Base-by-base conservation (phyloP, 176 grass and related monocot species). In the Avena sativa region DNA sequence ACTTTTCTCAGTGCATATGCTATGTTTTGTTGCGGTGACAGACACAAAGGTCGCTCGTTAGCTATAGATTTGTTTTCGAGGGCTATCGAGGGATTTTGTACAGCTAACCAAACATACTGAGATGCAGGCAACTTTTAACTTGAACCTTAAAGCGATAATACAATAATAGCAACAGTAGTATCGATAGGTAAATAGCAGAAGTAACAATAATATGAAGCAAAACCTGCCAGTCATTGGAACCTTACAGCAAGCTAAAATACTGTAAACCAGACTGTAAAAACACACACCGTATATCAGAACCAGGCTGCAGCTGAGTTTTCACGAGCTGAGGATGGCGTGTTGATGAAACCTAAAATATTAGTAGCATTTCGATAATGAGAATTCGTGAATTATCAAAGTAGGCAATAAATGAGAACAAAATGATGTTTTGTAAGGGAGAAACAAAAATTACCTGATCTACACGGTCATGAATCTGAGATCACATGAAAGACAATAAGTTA, bases 241-340 rank as follows among this genome's bases (percentile, higher is more conserved):
- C 89, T 57, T 36, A 65, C 17, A 15, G 34, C 68, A 63, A 73
- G 4, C 75, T 74, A 71, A 86, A 51, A 26, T 95, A 91, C 94
- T 90, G 90, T 21, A 91, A 82, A 81, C 96, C 87, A 72, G 94
- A 92, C n/a, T 12, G n/a, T n/a, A 9, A 25, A 61, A 62, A 34
- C 34, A 86, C 66, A 23, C 94, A 97, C 97, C 97, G 93, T 25
- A 94, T 85, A 81, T 99, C 91, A 73, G 97, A 93, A 83, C 89
- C 82, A 88, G 87, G 79, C 59, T 92, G 89, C 75, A 92, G 65
- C 79, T 90, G 97, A 53, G 83, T 36, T 96, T 99, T 99, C 81
- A 99, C 47, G 69, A 90, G 79, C 55, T 95, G 93, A 57, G 84
- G 88, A 61, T 92, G 90, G 14, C 73, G 87, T 60, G 91, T 26